phyloP scores from a whole-genome alignment of 805 yeast genomes.

The Candida ortonii region DNA sequence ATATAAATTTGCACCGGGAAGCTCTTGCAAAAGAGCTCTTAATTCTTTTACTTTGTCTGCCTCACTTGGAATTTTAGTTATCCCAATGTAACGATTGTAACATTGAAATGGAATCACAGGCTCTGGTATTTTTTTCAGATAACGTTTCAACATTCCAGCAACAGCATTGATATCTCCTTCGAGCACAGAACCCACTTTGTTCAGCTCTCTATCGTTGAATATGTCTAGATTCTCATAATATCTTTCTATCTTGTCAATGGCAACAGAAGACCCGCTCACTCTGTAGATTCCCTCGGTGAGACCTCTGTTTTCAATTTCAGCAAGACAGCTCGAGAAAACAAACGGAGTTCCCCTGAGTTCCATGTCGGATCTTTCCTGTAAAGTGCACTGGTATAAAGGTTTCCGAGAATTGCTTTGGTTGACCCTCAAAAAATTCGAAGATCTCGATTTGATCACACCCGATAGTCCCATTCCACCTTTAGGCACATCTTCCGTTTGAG shows the following conservation, averaged over 20 bases:
- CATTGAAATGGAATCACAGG: constrained; percentile 73
- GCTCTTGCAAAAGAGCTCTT: constrained; percentile 40
- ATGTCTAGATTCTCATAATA: constrained; percentile 33
- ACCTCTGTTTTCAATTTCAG: constrained; percentile 76
- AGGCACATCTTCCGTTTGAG: constrained; percentile 12
- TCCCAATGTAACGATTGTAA: constrained; percentile 64
- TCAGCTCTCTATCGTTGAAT: constrained; percentile 34
- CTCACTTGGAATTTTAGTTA: constrained; percentile 37
- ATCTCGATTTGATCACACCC: constrained; percentile 42
- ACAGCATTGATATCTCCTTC: constrained; percentile 76
- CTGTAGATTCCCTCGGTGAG: constrained; percentile 87
- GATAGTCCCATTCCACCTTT: constrained; percentile 13
- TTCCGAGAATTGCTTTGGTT: constrained; percentile 18
- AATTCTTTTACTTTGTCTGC: constrained; percentile 42
- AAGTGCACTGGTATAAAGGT: constrained; percentile 44
- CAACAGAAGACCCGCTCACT: constrained; percentile 78
- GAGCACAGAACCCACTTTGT: constrained; percentile 13
- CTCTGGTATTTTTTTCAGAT: constrained; percentile 77
- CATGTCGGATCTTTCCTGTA: constrained; percentile 57
- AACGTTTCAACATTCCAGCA: constrained; percentile 82
- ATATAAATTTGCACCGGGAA: constrained; percentile 68
- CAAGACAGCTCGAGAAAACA: constrained; percentile 66
- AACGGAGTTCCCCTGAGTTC: constrained; percentile 69
- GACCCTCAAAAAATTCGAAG: constrained; percentile 42
- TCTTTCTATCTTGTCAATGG: constrained; percentile 44